These are phyloP conservation scores for Jimgerdemannia flammicorona DNA, from an alignment of 192 early-diverging fungal species.

Conservation along the genomic window DNA sequence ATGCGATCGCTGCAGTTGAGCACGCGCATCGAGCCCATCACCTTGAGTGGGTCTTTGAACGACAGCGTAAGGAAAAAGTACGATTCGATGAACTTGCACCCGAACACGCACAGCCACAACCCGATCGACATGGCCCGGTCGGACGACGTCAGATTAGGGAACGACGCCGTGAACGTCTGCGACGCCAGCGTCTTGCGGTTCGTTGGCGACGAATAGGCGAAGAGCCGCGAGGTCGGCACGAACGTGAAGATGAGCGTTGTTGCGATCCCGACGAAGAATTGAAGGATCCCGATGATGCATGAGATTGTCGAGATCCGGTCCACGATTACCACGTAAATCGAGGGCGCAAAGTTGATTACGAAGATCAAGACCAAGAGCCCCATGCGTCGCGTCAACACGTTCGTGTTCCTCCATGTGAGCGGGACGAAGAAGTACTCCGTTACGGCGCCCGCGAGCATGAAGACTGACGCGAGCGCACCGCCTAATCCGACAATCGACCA, in stretches of 20 bases:
- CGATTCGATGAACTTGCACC: slow-evolving; percentile 75
- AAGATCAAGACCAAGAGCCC: slow-evolving; percentile 59
- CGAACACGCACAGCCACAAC: slow-evolving; percentile 73
- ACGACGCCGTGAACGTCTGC: slow-evolving; percentile 71
- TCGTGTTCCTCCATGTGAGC: slow-evolving; percentile 50
- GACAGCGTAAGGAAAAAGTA: slow-evolving; percentile 80
- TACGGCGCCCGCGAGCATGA: slow-evolving; percentile 61
- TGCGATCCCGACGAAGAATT: slow-evolving; percentile 64
- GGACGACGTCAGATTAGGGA: slow-evolving; percentile 57
- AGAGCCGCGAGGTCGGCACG: slow-evolving; percentile 60
- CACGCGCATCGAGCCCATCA: slow-evolving; percentile 40
- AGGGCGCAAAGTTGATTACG: slow-evolving; percentile 59
- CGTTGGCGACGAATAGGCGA: slow-evolving; percentile 10
- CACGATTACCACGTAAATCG: slow-evolving; percentile 53
- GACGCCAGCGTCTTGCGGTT: slow-evolving; percentile 40
- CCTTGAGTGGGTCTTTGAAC: slow-evolving; percentile 71
- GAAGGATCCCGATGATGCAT: slow-evolving; percentile 57
- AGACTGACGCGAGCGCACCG: slow-evolving; percentile 60
- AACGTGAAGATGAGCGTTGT: slow-evolving; percentile 66
- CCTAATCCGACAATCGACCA: slow-evolving; percentile 67
- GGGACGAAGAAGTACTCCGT: slow-evolving; percentile 75
- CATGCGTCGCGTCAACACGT: slow-evolving; percentile 47
- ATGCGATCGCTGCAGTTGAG: slow-evolving; percentile 57
- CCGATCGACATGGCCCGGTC: slow-evolving; percentile 69
- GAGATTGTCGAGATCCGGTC: slow-evolving; percentile 37